Evolutionary conservation across 495 filamentous ascomycete species (phyloP).

Genomic region (Neurospora sp.): DNA sequence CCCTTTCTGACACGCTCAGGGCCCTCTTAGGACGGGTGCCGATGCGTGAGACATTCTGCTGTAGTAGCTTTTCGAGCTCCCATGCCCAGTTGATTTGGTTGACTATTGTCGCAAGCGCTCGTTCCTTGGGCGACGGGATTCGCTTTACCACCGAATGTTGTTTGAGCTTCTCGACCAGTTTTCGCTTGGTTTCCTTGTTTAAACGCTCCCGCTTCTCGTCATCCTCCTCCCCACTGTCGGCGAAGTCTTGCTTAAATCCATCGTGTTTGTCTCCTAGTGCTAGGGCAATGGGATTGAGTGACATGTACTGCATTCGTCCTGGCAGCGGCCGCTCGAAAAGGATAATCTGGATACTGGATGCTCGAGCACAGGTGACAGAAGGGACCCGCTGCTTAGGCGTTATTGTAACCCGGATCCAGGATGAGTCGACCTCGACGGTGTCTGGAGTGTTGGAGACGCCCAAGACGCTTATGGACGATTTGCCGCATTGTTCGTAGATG

Average conservation of each 20-base stretch:
- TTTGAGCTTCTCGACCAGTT: constrained; percentile 80
- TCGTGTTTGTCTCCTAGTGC: constrained; percentile 68
- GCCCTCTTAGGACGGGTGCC: constrained; percentile 69
- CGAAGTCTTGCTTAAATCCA: constrained; percentile 16
- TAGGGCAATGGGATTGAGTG: constrained; percentile 76
- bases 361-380: constrained; percentile 57
- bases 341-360: constrained; percentile 71
- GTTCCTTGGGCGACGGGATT: constrained; percentile 70
- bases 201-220: constrained; percentile 50
- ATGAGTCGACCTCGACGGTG: constrained; percentile 47
- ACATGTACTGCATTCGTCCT: constrained; percentile 91
- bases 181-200: constrained; percentile 41
- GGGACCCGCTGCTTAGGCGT: constrained; percentile 49
- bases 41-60: constrained; percentile 77
- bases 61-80: constrained; percentile 73
- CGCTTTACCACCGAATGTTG: constrained; percentile 75
- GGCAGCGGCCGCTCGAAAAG: constrained; percentile 82
- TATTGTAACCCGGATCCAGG: constrained; percentile 60
- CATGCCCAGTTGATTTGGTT: constrained; percentile 95
- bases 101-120: constrained; percentile 67
- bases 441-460: constrained; percentile 60
- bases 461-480: constrained; percentile 72
- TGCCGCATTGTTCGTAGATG: constrained; percentile 76
- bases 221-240: constrained; percentile 47
- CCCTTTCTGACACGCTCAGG: constrained; percentile 86